Conservation (phyloP, 2,329 filamentous ascomycete species). For the Colletotrichum spaethianum region DNA sequence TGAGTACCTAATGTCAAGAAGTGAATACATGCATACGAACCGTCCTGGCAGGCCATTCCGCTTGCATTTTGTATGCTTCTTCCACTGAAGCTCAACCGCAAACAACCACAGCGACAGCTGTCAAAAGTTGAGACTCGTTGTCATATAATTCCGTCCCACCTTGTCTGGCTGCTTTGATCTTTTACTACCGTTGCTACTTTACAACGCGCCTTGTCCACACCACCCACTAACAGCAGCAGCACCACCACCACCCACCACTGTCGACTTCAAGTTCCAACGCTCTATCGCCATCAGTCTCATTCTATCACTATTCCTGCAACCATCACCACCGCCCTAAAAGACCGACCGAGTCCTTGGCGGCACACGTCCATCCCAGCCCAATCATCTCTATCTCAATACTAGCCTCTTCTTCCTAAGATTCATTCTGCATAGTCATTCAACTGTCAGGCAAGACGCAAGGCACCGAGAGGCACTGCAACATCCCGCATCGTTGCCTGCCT, state of each 20-base stretch:
- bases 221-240: no score
- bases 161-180: background rate
- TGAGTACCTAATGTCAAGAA: background rate
- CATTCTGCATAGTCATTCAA: background rate
- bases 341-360: background rate
- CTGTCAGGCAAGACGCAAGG: background rate
- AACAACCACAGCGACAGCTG: background rate
- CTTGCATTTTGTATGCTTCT: background rate
- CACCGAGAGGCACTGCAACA: background rate
- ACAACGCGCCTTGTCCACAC: background rate
- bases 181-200: slow-evolving; percentile 1
- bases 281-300: background rate
- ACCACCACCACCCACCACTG: background rate
- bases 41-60: background rate
- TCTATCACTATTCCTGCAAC: background rate
- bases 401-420: background rate
- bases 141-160: background rate
- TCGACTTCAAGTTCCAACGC: background rate
- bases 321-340: background rate
- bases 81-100: background rate
- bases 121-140: no score
- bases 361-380: background rate
- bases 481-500: background rate
- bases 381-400: background rate
- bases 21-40: background rate